Percentiles rank a stretch among this genome's conserved stretches.
phyloP scores from a whole-genome alignment of 73 alveolate genomes.

The Stentor roeselii region DNA sequence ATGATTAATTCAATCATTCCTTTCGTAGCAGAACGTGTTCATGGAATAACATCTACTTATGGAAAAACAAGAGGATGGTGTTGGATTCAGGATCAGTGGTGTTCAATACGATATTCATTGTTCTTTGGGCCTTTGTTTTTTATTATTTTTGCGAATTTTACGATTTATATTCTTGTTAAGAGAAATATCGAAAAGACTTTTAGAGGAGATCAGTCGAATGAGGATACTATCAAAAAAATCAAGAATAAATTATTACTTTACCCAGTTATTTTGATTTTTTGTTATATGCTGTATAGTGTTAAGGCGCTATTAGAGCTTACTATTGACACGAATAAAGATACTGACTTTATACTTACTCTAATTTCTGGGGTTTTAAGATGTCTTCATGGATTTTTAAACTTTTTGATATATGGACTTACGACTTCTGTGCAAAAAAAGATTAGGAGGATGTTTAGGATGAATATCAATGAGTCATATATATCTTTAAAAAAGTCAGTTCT shows the following conservation, averaged over 20 bases:
- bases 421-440: not conserved
- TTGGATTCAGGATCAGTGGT: not conserved
- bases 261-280: not conserved
- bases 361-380: not conserved
- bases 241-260: not conserved
- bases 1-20: not conserved
- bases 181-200: not conserved
- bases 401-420: not conserved
- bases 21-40: not conserved
- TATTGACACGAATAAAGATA: not conserved
- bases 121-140: not conserved
- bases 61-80: not conserved
- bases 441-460: too few relatives aligned
- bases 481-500: too few relatives aligned
- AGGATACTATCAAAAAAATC: too few relatives aligned
- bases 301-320: not conserved
- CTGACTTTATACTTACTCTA: not conserved
- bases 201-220: not conserved
- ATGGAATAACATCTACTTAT: too few relatives aligned
- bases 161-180: not conserved
- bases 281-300: not conserved
- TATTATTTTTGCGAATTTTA: not conserved
- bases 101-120: not conserved
- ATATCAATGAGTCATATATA: too few relatives aligned
- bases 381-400: not conserved